A percentile compares a stretch with the other conserved stretches of the same genome.
These are phyloP conservation scores for Mrakia frigida DNA, from an alignment of 768 basidiomycete species.

Conservation along the genomic window DNA sequence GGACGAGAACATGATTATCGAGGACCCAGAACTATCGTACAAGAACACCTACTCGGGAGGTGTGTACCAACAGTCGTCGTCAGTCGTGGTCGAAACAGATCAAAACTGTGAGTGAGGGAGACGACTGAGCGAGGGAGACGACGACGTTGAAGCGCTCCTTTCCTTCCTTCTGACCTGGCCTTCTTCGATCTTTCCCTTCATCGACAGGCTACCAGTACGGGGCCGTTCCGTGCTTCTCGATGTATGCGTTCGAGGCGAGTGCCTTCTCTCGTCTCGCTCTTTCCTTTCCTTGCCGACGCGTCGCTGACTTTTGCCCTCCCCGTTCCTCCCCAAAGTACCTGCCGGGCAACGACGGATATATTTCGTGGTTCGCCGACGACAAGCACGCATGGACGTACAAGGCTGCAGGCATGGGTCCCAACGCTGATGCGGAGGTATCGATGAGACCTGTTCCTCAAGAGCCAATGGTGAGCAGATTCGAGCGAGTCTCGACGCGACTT, in stretches of 20 bases:
- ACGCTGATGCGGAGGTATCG: conserved; percentile 58
- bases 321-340: neutral
- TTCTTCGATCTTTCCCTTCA: no score
- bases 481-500: neutral
- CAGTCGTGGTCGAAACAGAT: conserved; percentile 14
- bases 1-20: neutral
- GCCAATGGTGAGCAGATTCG: conserved; percentile 51
- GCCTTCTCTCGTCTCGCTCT: neutral
- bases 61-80: conserved; percentile 21
- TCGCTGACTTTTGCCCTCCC: neutral
- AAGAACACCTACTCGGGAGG: conserved; percentile 29
- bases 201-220: conserved; percentile 13
- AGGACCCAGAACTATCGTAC: neutral
- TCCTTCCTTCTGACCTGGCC: no score
- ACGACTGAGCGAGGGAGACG: no score
- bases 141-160: no score
- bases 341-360: conserved; percentile 18
- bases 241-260: neutral
- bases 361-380: conserved; percentile 27
- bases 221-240: neutral
- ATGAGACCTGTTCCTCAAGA: conserved; percentile 71
- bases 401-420: conserved; percentile 59
- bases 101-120: conserved; percentile 8
- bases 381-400: conserved; percentile 50
- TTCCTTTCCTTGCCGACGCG: neutral